These are phyloP conservation scores for Schizosaccharomyces versatilis DNA, from an alignment of 1,139 yeast species.

Conservation along the genomic window DNA sequence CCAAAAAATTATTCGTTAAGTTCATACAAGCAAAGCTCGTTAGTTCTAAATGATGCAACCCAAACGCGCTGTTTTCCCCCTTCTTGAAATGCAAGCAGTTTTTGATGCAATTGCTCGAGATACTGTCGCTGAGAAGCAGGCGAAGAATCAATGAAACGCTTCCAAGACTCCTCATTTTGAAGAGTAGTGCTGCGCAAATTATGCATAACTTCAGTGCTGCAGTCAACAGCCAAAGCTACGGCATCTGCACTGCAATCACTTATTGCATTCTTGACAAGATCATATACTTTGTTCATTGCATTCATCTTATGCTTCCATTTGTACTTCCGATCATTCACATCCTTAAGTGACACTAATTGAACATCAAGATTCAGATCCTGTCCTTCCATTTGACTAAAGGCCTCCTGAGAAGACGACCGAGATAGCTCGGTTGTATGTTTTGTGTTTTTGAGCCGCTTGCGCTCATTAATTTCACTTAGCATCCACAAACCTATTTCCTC, in stretches of 20 bases:
- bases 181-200: background rate
- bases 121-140: slow-evolving; percentile 1
- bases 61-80: background rate
- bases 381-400: no score
- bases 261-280: background rate
- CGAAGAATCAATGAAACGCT: background rate
- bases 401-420: background rate
- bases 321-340: background rate
- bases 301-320: slow-evolving; percentile 3
- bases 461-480: background rate
- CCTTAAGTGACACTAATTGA: background rate
- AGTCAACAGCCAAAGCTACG: slow-evolving; percentile 1
- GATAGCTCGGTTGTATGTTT: background rate
- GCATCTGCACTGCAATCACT: background rate
- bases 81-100: background rate
- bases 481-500: background rate
- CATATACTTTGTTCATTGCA: slow-evolving; percentile 3
- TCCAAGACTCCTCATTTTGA: background rate
- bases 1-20: background rate
- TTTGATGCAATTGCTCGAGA: background rate
- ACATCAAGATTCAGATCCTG: background rate
- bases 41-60: slow-evolving; percentile 1
- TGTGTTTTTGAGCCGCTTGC: background rate
- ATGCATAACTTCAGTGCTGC: background rate
- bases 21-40: background rate